phyloP scores from a whole-genome alignment of 2,329 filamentous ascomycete genomes.

The Talaromyces piceae region DNA sequence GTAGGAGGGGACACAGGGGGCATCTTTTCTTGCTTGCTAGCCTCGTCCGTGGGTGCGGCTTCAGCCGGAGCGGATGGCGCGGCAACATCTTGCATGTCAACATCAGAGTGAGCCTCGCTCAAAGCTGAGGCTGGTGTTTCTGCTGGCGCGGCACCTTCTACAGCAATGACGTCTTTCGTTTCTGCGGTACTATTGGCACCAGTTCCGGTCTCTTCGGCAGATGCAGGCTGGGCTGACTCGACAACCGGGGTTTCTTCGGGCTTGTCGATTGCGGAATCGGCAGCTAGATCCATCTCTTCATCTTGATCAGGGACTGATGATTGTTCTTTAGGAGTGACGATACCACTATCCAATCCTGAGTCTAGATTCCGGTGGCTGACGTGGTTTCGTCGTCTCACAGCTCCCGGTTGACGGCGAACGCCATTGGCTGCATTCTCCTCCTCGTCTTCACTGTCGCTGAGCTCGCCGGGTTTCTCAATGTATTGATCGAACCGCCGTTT shows the following conservation, averaged over 20 bases:
- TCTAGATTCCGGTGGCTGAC: slow-evolving; percentile 55
- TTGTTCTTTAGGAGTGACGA: slow-evolving; percentile 38
- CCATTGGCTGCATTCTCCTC: slow-evolving; percentile 65
- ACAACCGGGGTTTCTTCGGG: slow-evolving; percentile 27
- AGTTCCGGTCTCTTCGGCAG: slow-evolving; percentile 23
- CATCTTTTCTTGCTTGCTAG: slow-evolving; percentile 21
- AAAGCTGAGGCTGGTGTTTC: slow-evolving; percentile 24
- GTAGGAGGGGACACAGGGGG: slow-evolving; percentile 17
- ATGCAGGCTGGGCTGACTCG: slow-evolving; percentile 24
- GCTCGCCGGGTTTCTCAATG: slow-evolving; percentile 68
- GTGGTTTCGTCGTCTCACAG: slow-evolving; percentile 48
- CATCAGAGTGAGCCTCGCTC: slow-evolving; percentile 14
- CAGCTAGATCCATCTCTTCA: slow-evolving; percentile 31
- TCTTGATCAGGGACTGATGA: slow-evolving; percentile 41
- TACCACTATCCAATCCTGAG: slow-evolving; percentile 46
- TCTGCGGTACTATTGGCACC: slow-evolving; percentile 28
- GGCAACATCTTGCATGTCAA: slow-evolving; percentile 32
- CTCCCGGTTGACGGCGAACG: slow-evolving; percentile 50
- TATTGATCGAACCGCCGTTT: slow-evolving; percentile 76
- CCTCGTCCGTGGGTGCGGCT: slow-evolving; percentile 13
- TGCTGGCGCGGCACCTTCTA: slow-evolving; percentile 24
- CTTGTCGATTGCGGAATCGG: slow-evolving; percentile 37
- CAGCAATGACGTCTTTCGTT: slow-evolving; percentile 20
- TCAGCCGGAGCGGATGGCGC: slow-evolving; percentile 15
- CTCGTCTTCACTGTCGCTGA: slow-evolving; percentile 85